These are phyloP conservation scores for Calocera viscosa DNA, from an alignment of 768 basidiomycete genomes.

Conservation along the genomic window DNA sequence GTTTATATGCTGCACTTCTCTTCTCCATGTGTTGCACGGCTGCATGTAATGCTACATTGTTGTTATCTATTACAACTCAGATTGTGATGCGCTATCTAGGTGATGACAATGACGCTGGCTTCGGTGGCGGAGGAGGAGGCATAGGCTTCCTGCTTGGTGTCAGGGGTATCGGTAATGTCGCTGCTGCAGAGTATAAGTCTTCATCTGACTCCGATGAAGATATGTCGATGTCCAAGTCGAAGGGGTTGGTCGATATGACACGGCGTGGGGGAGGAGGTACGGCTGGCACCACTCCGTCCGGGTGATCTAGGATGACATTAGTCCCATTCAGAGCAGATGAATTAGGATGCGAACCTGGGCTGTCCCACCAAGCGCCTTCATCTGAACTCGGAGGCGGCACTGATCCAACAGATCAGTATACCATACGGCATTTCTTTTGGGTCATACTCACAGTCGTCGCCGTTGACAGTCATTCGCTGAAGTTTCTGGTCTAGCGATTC, in stretches of 20 bases:
- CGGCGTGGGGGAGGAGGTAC: conserved; percentile 21
- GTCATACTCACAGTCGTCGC: conserved; percentile 32
- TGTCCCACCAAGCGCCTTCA: conserved; percentile 66
- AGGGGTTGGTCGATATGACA: conserved; percentile 43
- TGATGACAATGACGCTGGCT: conserved; percentile 3
- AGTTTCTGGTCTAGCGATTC: conserved; percentile 63
- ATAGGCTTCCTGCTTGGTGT: conserved; percentile 31
- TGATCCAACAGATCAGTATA: conserved; percentile 24
- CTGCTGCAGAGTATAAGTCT: conserved; percentile 63
- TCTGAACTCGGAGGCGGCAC: conserved; percentile 81
- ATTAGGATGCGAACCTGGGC: conserved; percentile 37
- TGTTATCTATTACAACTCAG: conserved; percentile 1
- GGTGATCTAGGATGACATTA: conserved; percentile 35
- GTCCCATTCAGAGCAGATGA: conserved; percentile 5
- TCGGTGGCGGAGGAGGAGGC: conserved; percentile 25
- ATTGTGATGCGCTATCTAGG: conserved; percentile 9
- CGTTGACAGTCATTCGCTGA: conserved; percentile 42
- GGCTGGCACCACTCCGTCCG: conserved; percentile 42
- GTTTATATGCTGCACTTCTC: not conserved
- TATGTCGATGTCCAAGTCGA: conserved; percentile 38
- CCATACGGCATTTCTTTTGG: conserved; percentile 9
- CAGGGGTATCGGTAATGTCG: conserved; percentile 50
- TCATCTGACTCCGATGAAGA: conserved; percentile 78
- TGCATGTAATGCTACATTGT: conserved; percentile 13
- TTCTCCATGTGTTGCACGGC: not conserved